Evolutionary conservation across 1,139 yeast species (phyloP), one percentile per base, ranked within the genome.

Genomic region (Suhomyces guaymorum): DNA sequence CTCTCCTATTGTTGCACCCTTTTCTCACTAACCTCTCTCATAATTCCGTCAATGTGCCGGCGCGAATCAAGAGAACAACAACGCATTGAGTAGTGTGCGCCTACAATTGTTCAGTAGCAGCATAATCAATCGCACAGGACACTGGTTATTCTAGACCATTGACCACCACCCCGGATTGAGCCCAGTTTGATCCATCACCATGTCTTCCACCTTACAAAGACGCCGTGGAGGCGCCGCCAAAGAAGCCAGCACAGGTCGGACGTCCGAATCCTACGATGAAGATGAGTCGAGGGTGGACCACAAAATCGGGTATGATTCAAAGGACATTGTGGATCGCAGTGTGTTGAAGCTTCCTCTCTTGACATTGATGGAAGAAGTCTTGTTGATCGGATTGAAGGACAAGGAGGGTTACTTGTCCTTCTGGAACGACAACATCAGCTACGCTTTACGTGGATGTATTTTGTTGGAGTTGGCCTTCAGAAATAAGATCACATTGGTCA

Each of bases 341-440:
- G 80, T 77, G 30, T 58, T 63, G 38, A 67, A 66, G 34, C 57
- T 66, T 14, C 97, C 98, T 1, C 68, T 79, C 33, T 71, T 92
- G 49, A 94, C 98, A 1, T 66, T 92, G 48, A 89, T 92, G 97
- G 99, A 92, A 61, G 98, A 92, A 60, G 96, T 92, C 7, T 66
- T 92, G 43, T 72, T 92, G 45, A 78, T 92, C 66, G 99, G 98
- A 2, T 73, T 92, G 47, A 90, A 92, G 57, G 98, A 92, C 60
- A 84, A 85, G 52, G 97, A 92, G 61, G 98, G 98, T 5, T 89
- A 90, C 59, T 71, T 92, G 39, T 88, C 97, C 15, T 92, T 92
- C 62, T 92, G 98, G 98, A 94, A 92, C 59, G 99, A 92, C 61
- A 90, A 88, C 59, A 90, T 92, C 39, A 88, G 97, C 18, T 94